A percentile compares a stretch with the other conserved stretches of the same genome.
These are phyloP conservation scores for Rhodotorula toruloides DNA, from an alignment of 768 basidiomycete genomes.

Conservation along the genomic window DNA sequence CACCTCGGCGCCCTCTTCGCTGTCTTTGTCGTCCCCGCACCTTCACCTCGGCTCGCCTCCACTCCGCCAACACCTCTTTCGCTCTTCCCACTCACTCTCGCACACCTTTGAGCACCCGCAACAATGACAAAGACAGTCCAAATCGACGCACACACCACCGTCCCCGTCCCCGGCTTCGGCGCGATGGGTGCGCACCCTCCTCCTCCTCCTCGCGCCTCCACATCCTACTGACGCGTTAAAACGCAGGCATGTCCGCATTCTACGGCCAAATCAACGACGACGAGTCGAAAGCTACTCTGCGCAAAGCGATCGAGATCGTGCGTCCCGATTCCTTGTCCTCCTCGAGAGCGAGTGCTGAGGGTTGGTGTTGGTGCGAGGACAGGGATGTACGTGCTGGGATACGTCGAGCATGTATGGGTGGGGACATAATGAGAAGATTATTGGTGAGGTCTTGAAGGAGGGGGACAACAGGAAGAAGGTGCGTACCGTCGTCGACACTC, in stretches of 20 bases:
- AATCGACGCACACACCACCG: too few relatives aligned
- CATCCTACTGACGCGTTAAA: not conserved
- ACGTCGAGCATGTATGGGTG: conserved; percentile 7
- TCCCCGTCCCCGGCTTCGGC: too few relatives aligned
- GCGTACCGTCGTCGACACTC: too few relatives aligned
- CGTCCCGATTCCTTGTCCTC: not conserved
- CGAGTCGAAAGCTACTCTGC: not conserved
- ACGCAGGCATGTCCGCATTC: not conserved
- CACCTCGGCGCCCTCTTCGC: too few relatives aligned
- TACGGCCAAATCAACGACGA: conserved; percentile 11
- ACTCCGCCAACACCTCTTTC: too few relatives aligned
- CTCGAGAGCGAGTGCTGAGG: not conserved
- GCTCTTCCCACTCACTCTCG: too few relatives aligned
- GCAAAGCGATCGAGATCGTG: conserved; percentile 17
- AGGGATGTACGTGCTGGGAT: conserved; percentile 5
- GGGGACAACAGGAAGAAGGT: conserved; percentile 7
- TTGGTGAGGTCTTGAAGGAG: conserved; percentile 20
- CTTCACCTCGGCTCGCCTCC: too few relatives aligned
- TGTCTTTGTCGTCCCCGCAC: too few relatives aligned
- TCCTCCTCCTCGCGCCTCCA: too few relatives aligned
- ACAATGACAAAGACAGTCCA: too few relatives aligned
- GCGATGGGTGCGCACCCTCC: too few relatives aligned
- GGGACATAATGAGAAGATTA: conserved; percentile 21
- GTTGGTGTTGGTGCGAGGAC: not conserved
- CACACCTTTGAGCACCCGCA: too few relatives aligned